Base-by-base conservation (phyloP, 805 yeast genomes). In the Starmerella etchellsii region DNA sequence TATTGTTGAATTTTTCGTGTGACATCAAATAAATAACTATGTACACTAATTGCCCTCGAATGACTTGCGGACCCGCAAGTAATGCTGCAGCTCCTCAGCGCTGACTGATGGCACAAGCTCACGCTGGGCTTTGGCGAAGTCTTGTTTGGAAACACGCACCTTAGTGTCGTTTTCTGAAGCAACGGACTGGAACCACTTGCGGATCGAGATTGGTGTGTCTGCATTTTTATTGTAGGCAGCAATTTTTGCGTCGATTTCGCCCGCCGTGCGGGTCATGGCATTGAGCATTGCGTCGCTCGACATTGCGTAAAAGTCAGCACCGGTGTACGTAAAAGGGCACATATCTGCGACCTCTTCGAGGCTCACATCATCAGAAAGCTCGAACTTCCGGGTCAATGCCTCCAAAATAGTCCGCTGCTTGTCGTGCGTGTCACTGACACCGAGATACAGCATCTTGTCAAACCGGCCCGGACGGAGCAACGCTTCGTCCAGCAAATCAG, bases 301-400 rank as follows among this genome's bases (percentile, higher is more conserved):
- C 44, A 91, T 64, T 0, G 97, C 98, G 60, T 91, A 91, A 62
- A 91, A 88, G 59, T 91, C 98, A 3, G 98, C 98, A 49, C 98
- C 98, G 0, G 98, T 88, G 56, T 76, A 87, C n/a, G 83, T 84
- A 56, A 76, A 84, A 0, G 94, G 81, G 61, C 96, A 85, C 6
- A 62, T 59, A 15, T 69, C 67, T 0, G 94, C 88, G 21, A 91
- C 61, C 6, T 55, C 53, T 2, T 54, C 52, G 42, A 87, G 62
- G 42, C 78, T 69, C 2, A 87, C 82, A 19, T 72, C 69, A 2
- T 68, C 64, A 41, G 68, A 71, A 11, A 88, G 57, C 37, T 65
- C 66, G 49, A 64, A 64, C 60, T 88, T 87, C 46, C 96, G 65
- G 0, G 96, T 85, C 40, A 91, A 68, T 0, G 98, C 97, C 52